Conservation (phyloP, 805 yeast genomes). For the Jamesozyma hellenica region DNA sequence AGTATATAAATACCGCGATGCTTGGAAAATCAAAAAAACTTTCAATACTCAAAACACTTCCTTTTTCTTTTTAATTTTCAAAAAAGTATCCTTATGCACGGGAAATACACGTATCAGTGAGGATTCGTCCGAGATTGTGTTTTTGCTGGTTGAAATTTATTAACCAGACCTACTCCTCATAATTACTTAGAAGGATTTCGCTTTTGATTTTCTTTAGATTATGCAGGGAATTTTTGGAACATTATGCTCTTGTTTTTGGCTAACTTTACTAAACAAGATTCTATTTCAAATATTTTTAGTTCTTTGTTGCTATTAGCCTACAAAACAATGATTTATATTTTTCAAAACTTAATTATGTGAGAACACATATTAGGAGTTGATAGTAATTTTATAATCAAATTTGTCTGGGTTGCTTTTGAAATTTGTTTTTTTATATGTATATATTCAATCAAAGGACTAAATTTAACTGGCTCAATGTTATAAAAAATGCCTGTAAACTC, state of each 20-base stretch:
- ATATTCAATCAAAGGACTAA: no score
- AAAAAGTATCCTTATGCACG: constrained; percentile 92
- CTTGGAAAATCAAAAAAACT: no score
- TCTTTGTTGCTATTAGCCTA: no score
- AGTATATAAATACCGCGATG: no score
- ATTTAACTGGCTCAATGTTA: no score
- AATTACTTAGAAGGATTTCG: constrained; percentile 32
- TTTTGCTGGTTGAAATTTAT: constrained; percentile 98
- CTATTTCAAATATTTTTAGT: no score
- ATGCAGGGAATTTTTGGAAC: constrained; percentile 72
- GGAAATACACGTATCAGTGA: constrained; percentile 99
- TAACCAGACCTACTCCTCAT: constrained; percentile 79
- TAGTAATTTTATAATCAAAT: not conserved
- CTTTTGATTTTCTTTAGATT: constrained; percentile 33
- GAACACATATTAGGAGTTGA: constrained; percentile 1
- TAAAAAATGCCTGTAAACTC: no score
- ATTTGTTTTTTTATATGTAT: no score
- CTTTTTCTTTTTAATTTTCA: constrained; percentile 3
- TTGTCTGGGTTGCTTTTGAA: not conserved
- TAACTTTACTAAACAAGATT: no score
- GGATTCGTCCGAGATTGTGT: constrained; percentile 99
- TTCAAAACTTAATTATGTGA: constrained; percentile 1
- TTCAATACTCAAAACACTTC: no score
- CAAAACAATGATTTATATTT: not conserved
- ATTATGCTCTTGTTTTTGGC: constrained; percentile 3